Percentiles rank a stretch among this genome's conserved stretches.
phyloP scores from a whole-genome alignment of 1,139 yeast species.

The Kluyveromyces marxianus region DNA sequence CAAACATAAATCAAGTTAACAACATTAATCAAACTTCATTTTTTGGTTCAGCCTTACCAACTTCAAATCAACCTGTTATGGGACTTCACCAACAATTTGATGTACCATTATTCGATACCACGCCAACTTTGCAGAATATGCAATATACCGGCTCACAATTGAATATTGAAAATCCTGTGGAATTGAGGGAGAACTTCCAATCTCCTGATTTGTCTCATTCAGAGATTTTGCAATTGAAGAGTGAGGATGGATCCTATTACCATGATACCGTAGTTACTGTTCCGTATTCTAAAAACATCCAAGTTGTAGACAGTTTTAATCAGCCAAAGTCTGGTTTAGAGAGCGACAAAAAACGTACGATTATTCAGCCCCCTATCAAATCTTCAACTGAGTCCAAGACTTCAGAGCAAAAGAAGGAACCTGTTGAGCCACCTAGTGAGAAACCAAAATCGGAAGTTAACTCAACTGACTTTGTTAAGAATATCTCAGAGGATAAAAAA shows the following conservation, averaged over 20 bases:
- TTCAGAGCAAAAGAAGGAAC: no score
- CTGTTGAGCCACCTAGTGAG: no score
- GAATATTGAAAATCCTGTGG: neutral
- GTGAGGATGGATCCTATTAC: constrained; percentile 24
- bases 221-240: constrained; percentile 21
- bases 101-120: neutral
- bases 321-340: neutral
- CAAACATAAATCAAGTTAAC: no score
- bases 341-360: no score
- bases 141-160: neutral
- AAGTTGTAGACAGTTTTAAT: constrained; percentile 7
- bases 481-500: no score
- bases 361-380: no score
- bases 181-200: neutral
- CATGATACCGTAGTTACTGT: constrained; percentile 23
- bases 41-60: neutral
- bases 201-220: constrained; percentile 21
- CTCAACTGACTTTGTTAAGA: no score
- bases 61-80: neutral
- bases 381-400: no score
- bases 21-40: neutral
- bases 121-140: neutral
- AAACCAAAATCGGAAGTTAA: no score
- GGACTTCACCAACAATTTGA: neutral
- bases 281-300: constrained; percentile 16